Percentiles rank a stretch among this genome's conserved stretches.
phyloP scores from a whole-genome alignment of 2,329 filamentous ascomycete genomes.

The Ophiostoma angusticollis region DNA sequence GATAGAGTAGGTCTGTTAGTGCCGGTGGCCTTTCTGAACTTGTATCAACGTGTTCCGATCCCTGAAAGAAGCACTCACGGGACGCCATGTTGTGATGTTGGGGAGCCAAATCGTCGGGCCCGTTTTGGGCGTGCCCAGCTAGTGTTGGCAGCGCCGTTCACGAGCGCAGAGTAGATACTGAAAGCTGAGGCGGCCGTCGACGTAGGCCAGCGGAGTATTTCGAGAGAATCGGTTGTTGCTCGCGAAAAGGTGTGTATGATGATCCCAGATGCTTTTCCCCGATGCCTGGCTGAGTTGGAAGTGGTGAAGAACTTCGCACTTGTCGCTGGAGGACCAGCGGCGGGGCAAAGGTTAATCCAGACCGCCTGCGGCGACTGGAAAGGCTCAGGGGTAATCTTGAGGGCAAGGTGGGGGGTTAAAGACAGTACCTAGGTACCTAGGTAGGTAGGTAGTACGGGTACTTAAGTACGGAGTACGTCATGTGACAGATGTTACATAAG shows the following conservation, averaged over 20 bases:
- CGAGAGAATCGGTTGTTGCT: too few relatives aligned
- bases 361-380: slow-evolving; percentile 7
- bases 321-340: slow-evolving; percentile 3
- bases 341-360: slow-evolving; percentile 15
- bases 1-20: not conserved
- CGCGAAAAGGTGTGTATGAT: too few relatives aligned
- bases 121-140: slow-evolving; percentile 3
- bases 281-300: not conserved
- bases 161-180: too few relatives aligned
- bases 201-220: too few relatives aligned
- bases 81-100: slow-evolving; percentile 12
- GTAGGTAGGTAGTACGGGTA: too few relatives aligned
- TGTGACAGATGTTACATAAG: too few relatives aligned
- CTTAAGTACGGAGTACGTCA: too few relatives aligned
- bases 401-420: too few relatives aligned
- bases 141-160: slow-evolving; percentile 1
- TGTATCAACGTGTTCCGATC: not conserved
- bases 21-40: not conserved
- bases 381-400: slow-evolving; percentile 7
- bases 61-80: slow-evolving; percentile 4
- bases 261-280: too few relatives aligned
- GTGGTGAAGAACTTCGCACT: not conserved
- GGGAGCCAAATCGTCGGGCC: slow-evolving; percentile 4
- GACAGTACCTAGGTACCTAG: too few relatives aligned
- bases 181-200: too few relatives aligned